These are phyloP conservation scores for Trichoderma asperellum DNA, from an alignment of 2,329 filamentous ascomycete genomes.

Conservation along the genomic window DNA sequence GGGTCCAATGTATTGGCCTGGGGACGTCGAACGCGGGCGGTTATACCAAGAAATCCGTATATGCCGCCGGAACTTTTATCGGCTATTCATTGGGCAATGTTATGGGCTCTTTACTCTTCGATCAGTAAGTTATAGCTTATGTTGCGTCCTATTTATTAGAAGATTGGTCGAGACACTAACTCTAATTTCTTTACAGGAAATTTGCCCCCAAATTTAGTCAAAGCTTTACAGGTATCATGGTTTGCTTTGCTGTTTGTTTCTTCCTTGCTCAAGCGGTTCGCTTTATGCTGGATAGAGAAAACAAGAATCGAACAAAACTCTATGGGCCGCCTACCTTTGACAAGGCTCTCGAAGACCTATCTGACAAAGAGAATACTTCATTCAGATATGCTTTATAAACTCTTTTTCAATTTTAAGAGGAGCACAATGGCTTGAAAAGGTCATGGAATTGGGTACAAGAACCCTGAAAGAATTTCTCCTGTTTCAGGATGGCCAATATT, in stretches of 20 bases:
- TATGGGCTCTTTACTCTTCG: slow-evolving; percentile 6
- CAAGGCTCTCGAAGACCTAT: background rate
- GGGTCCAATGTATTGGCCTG: background rate
- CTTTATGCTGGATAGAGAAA: background rate
- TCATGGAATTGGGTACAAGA: too few relatives aligned
- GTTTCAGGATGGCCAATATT: too few relatives aligned
- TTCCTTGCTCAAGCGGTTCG: slow-evolving; percentile 9
- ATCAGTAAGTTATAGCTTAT: background rate
- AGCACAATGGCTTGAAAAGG: too few relatives aligned
- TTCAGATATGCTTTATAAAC: background rate
- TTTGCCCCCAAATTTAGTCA: background rate
- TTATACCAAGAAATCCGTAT: background rate
- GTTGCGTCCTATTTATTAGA: background rate
- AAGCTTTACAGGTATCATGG: background rate
- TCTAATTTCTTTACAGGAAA: background rate
- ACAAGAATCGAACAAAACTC: background rate
- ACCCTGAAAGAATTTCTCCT: too few relatives aligned
- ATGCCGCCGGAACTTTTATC: background rate
- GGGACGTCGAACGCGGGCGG: background rate
- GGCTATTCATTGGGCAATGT: background rate
- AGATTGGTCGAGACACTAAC: background rate
- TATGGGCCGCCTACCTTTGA: slow-evolving; percentile 14
- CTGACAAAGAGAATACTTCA: slow-evolving; percentile 1
- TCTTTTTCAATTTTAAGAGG: background rate
- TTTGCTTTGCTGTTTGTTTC: slow-evolving; percentile 8